phyloP scores from a whole-genome alignment of 768 basidiomycete species.

The Hydnomerulius pinastri region DNA sequence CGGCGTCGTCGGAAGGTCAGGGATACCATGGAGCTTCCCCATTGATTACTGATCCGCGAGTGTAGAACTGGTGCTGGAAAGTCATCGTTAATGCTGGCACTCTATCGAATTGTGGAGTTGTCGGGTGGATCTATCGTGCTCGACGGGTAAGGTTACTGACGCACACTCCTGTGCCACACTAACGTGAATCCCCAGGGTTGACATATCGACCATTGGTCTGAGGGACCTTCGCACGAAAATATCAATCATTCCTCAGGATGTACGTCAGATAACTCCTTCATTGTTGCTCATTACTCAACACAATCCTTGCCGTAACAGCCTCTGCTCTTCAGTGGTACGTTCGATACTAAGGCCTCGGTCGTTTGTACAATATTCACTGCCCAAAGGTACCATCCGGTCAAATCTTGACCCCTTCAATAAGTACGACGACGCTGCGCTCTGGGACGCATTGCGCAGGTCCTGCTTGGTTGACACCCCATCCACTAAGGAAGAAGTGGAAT shows the following conservation, averaged over 20 bases:
- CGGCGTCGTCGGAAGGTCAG: conserved; percentile 66
- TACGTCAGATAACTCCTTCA: conserved; percentile 30
- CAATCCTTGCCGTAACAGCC: conserved; percentile 39
- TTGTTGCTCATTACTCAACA: not conserved
- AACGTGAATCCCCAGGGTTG: conserved; percentile 40
- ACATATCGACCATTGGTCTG: conserved; percentile 70
- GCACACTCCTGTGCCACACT: not conserved
- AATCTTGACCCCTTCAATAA: conserved; percentile 60
- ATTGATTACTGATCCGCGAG: not conserved
- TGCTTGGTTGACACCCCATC: conserved; percentile 39
- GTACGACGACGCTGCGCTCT: conserved; percentile 65
- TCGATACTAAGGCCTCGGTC: conserved; percentile 30
- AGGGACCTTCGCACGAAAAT: conserved; percentile 59
- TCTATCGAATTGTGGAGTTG: conserved; percentile 72
- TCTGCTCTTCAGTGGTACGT: conserved; percentile 55
- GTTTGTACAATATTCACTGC: conserved; percentile 36
- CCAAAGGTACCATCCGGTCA: conserved; percentile 56
- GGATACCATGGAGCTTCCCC: no score
- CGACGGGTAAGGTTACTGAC: conserved; percentile 48
- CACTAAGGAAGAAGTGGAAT: conserved; percentile 18
- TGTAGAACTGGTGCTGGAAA: conserved; percentile 56
- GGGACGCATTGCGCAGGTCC: conserved; percentile 74
- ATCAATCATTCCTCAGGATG: conserved; percentile 71
- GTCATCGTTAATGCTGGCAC: conserved; percentile 61
- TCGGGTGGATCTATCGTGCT: conserved; percentile 59